A percentile compares a stretch with the other conserved stretches of the same genome.
Evolutionary conservation across 2,329 filamentous ascomycete genomes (phyloP).

Genomic region (Fusarium papillatum): DNA sequence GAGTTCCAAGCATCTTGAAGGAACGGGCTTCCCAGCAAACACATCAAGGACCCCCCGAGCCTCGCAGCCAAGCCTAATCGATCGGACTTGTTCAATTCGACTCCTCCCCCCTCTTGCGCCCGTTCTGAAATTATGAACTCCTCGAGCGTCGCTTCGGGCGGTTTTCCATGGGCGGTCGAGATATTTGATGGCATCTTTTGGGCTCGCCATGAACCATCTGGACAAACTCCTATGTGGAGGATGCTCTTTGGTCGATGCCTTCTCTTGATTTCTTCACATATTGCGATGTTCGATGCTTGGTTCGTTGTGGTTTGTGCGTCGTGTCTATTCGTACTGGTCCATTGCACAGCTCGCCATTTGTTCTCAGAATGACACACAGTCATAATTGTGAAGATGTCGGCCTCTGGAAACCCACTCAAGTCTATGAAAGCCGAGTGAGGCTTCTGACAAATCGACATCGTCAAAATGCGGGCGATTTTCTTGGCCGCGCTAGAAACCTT

Average conservation of each 20-base stretch:
- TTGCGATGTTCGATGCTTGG: not conserved
- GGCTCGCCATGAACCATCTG: not conserved
- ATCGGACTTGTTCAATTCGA: not conserved
- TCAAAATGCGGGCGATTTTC: too few species aligned
- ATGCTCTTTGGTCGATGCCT: not conserved
- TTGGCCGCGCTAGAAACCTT: too few species aligned
- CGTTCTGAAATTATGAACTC: not conserved
- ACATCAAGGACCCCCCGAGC: not conserved
- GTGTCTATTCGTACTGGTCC: not conserved
- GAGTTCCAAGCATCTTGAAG: not conserved
- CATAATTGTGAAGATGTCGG: not conserved
- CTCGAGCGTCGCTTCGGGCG: not conserved
- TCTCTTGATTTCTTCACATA: not conserved
- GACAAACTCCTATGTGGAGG: not conserved
- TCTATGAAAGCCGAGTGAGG: not conserved
- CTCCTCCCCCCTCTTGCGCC: not conserved
- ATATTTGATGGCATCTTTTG: not conserved
- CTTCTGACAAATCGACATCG: too few species aligned
- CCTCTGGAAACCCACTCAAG: not conserved
- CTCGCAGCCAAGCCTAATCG: not conserved
- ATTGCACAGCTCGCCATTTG: not conserved
- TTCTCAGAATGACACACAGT: not conserved
- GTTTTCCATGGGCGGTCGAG: not conserved
- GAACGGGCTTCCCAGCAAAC: not conserved
- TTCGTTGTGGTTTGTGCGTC: not conserved